Base-by-base conservation (phyloP, 2,329 filamentous ascomycete genomes). In the Xylaria sp. region DNA sequence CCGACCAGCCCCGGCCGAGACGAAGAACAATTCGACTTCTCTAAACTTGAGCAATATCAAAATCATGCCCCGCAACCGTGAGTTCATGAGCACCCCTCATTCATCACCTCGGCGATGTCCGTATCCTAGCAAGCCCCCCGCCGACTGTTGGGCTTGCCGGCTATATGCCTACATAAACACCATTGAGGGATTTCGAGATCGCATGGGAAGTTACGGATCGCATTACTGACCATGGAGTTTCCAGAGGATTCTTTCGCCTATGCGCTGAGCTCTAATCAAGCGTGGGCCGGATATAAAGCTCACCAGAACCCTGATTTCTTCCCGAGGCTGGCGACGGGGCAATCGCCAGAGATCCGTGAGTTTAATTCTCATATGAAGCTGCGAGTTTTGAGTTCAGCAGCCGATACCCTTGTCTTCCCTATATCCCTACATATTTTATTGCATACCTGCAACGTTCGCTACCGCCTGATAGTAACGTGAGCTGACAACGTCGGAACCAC, bases 271-370 rank as follows among this genome's bases (percentile, higher is more conserved):
- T 88, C 86, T 74, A 94, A 94, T 82, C 86, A 88, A 72, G 84
- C 89, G 72, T 94, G 91, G 90, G 89, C 90, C 45, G 83, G 85
- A 67, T 87, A 90, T 74, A 90, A 89, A 72, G 80, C 85, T 58
- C 84, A 88, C 71, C 84, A 89, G 74, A 88, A 94, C 71, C 91
- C 92, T 1, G 83, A 88, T 17, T 90, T 93, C 82, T 93, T 95
- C 82, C 82, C 86, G 55, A 88, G 85, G 67, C 85, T 93, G 59
- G 88, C 90, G 32, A 83, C 84, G 69, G 90, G 91, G 71, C 92
- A 95, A 79, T 81, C 85, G 1, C 89, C 90, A 9, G 82, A 85
- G 69, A 89, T 91, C 70, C 85, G 85, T 88, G 79, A 76, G 84
- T 82, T 27, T 2, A 58, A 9, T 32, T 36, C 45, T 50, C 36